A percentile compares a stretch with the other conserved stretches of the same genome.
These are phyloP conservation scores for Talaromyces albobiverticillius DNA, from an alignment of 2,329 filamentous ascomycete species.

Conservation along the genomic window DNA sequence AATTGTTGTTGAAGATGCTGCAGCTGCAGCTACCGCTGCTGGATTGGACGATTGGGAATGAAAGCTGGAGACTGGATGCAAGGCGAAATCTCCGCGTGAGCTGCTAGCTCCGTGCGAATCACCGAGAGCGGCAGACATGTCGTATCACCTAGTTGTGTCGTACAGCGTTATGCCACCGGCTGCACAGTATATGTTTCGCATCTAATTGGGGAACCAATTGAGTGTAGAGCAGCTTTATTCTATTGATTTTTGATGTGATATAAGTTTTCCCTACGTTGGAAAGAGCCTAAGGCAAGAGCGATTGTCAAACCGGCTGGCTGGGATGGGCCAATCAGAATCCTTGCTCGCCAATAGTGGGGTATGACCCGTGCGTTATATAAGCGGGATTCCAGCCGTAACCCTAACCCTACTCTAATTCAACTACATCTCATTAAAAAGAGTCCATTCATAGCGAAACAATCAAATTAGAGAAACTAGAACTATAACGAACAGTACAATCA, in stretches of 20 bases:
- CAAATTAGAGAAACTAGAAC: neutral
- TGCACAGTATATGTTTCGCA: neutral
- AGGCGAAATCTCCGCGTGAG: conserved; percentile 21
- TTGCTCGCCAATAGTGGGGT: too few species aligned
- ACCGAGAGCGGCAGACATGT: conserved; percentile 4
- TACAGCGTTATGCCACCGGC: neutral
- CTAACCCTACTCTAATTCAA: too few species aligned
- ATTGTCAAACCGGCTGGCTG: too few species aligned
- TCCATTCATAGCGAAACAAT: too few species aligned
- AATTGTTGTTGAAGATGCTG: neutral
- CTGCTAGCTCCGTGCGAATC: neutral
- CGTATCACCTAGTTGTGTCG: conserved; percentile 8
- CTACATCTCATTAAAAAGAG: too few species aligned
- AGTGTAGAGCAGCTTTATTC: neutral
- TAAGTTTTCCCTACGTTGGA: too few species aligned
- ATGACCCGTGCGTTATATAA: too few species aligned
- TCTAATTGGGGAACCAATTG: neutral
- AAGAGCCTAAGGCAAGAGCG: too few species aligned
- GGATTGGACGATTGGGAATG: conserved; percentile 23
- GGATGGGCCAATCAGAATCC: too few species aligned
- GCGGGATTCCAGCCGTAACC: too few species aligned
- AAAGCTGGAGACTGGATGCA: conserved; percentile 25
- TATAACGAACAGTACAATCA: neutral
- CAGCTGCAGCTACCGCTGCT: neutral
- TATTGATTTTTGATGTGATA: neutral